Evolutionary conservation across 2,329 filamentous ascomycete species (phyloP).

Genomic region (Iodosphaeria phyllophila): DNA sequence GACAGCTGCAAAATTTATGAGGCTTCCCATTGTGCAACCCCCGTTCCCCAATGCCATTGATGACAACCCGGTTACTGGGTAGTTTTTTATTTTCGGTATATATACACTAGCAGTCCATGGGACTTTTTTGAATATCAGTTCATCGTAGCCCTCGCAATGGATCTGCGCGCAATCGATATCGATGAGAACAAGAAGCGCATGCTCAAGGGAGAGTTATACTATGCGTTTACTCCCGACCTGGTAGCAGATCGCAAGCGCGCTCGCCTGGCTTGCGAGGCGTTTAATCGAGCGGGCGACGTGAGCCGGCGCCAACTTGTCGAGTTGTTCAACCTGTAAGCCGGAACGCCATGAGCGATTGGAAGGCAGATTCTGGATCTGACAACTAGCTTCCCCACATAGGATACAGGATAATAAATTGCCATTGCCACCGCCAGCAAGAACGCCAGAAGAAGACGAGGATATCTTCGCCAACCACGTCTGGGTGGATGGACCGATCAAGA

Average conservation of each 20-base stretch:
- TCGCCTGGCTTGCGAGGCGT: constrained; percentile 37
- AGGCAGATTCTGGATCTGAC: constrained; percentile 2
- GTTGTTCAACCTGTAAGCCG: constrained; percentile 50
- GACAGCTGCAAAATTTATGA: too few relatives aligned
- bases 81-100: too few relatives aligned
- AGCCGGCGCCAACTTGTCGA: constrained; percentile 43
- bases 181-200: constrained; percentile 35
- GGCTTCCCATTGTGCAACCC: too few relatives aligned
- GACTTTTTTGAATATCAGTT: not conserved
- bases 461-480: constrained; percentile 46
- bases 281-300: constrained; percentile 43
- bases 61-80: too few relatives aligned
- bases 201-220: constrained; percentile 52
- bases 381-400: constrained; percentile 19
- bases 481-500: constrained; percentile 48
- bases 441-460: constrained; percentile 43
- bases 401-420: constrained; percentile 42
- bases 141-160: constrained; percentile 3
- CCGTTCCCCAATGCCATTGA: too few relatives aligned
- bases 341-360: not conserved
- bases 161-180: constrained; percentile 16
- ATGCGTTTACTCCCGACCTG: constrained; percentile 53
- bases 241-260: constrained; percentile 44
- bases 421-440: constrained; percentile 38
- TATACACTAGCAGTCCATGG: not conserved